Evolutionary conservation across 2,329 filamentous ascomycete species (phyloP), one percentile per base, ranked within the genome.

Genomic region (Aspergillus sp.): DNA sequence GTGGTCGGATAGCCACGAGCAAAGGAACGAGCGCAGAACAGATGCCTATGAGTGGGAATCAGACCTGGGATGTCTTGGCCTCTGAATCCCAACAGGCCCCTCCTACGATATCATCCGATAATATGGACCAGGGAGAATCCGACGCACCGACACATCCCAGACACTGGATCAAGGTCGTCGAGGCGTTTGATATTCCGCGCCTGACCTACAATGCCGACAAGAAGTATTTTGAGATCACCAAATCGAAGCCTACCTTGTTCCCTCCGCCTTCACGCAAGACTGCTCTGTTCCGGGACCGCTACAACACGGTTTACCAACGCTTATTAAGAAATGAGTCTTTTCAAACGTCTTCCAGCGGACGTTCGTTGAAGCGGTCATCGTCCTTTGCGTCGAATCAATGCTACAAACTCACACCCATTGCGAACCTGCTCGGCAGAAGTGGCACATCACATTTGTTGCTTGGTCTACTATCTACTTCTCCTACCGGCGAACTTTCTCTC

Each of bases 291-390:
- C 84, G 91, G 59, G 92, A 96, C 68, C 83, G 92, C 57, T 97
- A 95, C 70, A 88, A 96, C 63, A 82, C 97, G 50, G 87, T 97
- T 47, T 89, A 96, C 68, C 93, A 97, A 70, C 86, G 94, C 16
- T 82, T 97, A 16, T 82, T 97, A 38, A 87, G 94, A 45, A 96
- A 96, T 67, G 91, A 96, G 71, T 86, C 89, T 17, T 99, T 99
- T 63, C 92, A 96, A 69, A 85, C 85, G 17, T 90, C 91, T 1
- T 79, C 81, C 13, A 80, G 75, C 47, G 72, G 73, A n/a, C 75
- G 78, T 19, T 77, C 80, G 1, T 72, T 86, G 2, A 79, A 79
- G 56, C 79, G 82, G 7, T 78, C 82, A 3, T 86, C 86, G 3
- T 75, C 77, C 11, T 58, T 78, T 56, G 52, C 81, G 57, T 76